These are phyloP conservation scores for Copromyces sp. DNA, from an alignment of 495 filamentous ascomycete genomes.

Conservation along the genomic window DNA sequence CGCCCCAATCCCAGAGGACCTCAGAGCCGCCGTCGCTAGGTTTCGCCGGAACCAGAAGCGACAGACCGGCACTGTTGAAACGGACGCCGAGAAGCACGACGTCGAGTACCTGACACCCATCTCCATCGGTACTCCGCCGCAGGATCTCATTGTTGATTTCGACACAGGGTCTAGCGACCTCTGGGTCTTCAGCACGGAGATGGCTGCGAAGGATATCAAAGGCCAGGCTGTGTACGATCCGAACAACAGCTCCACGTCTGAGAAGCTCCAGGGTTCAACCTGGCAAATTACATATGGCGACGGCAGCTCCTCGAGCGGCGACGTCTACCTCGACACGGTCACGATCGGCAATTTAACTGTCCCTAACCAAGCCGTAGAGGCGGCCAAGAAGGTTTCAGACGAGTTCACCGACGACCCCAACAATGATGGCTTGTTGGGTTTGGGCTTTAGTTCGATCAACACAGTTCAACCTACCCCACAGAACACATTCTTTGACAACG, in stretches of 20 bases:
- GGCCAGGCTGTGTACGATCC: constrained; percentile 56
- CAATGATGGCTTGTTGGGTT: constrained; percentile 62
- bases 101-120: constrained; percentile 59
- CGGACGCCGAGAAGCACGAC: constrained; percentile 49
- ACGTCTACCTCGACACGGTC: constrained; percentile 62
- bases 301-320: constrained; percentile 51
- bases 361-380: constrained; percentile 56
- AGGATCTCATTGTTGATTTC: constrained; percentile 56
- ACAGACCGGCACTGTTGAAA: constrained; percentile 28
- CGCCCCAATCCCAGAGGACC: constrained; percentile 24
- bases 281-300: constrained; percentile 71
- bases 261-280: constrained; percentile 40
- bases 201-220: constrained; percentile 12
- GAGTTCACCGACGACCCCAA: constrained; percentile 49
- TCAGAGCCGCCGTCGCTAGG: constrained; percentile 1
- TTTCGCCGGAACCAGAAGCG: constrained; percentile 2
- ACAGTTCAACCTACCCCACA: constrained; percentile 50
- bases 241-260: constrained; percentile 31
- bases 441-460: constrained; percentile 64
- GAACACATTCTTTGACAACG: constrained; percentile 67
- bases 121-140: constrained; percentile 45
- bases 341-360: constrained; percentile 55
- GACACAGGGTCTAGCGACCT: constrained; percentile 73
- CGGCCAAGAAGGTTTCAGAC: constrained; percentile 49
- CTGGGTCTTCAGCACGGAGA: constrained; percentile 38